Base-by-base conservation (phyloP, 2,329 filamentous ascomycete species). In the Talaromyces sp. region DNA sequence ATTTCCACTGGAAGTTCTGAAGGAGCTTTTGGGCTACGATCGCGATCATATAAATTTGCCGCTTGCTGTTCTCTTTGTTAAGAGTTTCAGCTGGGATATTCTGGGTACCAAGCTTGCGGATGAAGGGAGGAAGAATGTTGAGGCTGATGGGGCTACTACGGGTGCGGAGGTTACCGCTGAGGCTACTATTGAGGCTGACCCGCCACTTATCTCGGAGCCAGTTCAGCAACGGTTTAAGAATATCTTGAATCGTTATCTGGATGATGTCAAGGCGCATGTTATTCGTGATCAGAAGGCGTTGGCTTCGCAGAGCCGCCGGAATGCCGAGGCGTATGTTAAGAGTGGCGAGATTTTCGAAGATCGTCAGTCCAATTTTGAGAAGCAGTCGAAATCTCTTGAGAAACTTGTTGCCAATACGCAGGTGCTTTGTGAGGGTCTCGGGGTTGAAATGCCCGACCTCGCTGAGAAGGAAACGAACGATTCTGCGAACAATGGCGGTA, bases 311-410 rank as follows among this genome's bases (percentile, higher is more conserved):
- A 91, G 90, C 49, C 90, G 91, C 58, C 91, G 93, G 63, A 99
- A 99, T 74, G 93, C 94, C 1, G 94, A 99, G 73, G 94, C 93
- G 5, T 99, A 99, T 65, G 93, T 99, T 65, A 97, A 97, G 68
- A 97, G 94, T 33, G 94, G 94, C 2, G 94, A 99, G 69, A 93
- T 99, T 4, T 97, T 99, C 60, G 94, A 99, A 70, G 94, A 99
- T 67, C 88, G 94, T 46, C 94, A 99, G 70, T 85, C 91, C 49
- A 97, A 92, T 68, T 96, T 95, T 62, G 95, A 99, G 70, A 97
- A 92, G 72, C 89, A 94, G 63, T 80, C 92, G 51, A 99, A 97
- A 73, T 82, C 88, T 0, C 91, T 97, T 68, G 94, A 99, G 70
- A 91, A 92, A 60, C 82, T 99, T 3, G 81, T 96, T 22, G 80